Conservation (phyloP, 1,139 yeast genomes). For the Lodderomyces orthopsilosis region DNA sequence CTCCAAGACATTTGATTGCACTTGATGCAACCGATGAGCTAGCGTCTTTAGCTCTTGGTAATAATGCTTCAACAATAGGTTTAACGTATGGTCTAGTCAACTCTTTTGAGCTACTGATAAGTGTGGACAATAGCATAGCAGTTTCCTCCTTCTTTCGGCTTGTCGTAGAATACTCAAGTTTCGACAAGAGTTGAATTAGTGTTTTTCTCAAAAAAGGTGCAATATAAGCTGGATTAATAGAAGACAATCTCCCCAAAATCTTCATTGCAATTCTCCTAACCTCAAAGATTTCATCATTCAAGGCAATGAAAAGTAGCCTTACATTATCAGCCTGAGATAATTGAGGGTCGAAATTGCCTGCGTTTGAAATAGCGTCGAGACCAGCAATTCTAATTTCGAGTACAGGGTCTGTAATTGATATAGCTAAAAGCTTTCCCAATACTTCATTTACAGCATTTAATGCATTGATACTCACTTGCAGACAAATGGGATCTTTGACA, state of each 20-base stretch:
- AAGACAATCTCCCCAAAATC: slow-evolving; percentile 78
- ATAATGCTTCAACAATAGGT: slow-evolving; percentile 79
- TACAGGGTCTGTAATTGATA: slow-evolving; percentile 87
- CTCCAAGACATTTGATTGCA: slow-evolving; percentile 87
- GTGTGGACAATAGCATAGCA: slow-evolving; percentile 67
- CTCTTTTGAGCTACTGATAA: slow-evolving; percentile 75
- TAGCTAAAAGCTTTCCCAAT: slow-evolving; percentile 71
- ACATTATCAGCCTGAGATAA: slow-evolving; percentile 92
- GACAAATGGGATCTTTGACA: slow-evolving; percentile 77
- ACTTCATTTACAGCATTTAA: slow-evolving; percentile 83
- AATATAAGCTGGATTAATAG: slow-evolving; percentile 91
- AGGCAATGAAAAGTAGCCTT: slow-evolving; percentile 76
- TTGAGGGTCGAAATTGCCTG: slow-evolving; percentile 82
- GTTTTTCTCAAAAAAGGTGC: slow-evolving; percentile 90
- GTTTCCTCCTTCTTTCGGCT: slow-evolving; percentile 85
- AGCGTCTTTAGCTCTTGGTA: slow-evolving; percentile 72
- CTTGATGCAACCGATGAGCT: slow-evolving; percentile 83
- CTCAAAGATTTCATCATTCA: slow-evolving; percentile 86
- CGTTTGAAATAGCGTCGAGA: slow-evolving; percentile 57
- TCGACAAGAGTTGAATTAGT: slow-evolving; percentile 78
- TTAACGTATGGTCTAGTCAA: slow-evolving; percentile 86
- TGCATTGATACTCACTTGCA: slow-evolving; percentile 82
- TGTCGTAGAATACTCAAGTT: slow-evolving; percentile 75
- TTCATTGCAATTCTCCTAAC: slow-evolving; percentile 79
- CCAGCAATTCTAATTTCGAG: slow-evolving; percentile 83